phyloP scores from a whole-genome alignment of 73 alveolate species.

The Urostyla sp. region DNA sequence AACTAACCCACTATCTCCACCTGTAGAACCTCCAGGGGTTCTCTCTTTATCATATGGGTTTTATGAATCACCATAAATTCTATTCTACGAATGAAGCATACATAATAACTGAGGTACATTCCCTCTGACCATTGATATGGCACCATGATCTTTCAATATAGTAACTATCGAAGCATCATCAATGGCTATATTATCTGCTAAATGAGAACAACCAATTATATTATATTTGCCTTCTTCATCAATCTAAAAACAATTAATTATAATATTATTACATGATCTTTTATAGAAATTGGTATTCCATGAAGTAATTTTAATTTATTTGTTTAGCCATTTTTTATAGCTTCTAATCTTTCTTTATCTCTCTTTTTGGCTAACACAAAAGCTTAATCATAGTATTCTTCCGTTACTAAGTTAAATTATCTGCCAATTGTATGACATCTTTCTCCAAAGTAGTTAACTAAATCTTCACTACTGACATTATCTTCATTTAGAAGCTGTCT shows the following conservation, averaged over 20 bases:
- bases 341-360: constrained; percentile 37
- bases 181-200: not conserved
- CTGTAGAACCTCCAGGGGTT: constrained; percentile 87
- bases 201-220: constrained; percentile 9
- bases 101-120: constrained; percentile 75
- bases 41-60: constrained; percentile 82
- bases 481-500: constrained; percentile 4
- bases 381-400: constrained; percentile 61
- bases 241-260: not conserved
- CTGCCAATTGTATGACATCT: constrained; percentile 61
- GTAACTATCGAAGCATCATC: constrained; percentile 65
- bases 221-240: not conserved
- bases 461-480: constrained; percentile 36
- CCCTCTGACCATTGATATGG: constrained; percentile 79
- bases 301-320: constrained; percentile 27
- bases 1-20: constrained; percentile 87
- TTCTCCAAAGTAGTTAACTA: constrained; percentile 32
- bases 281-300: constrained; percentile 44
- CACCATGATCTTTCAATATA: constrained; percentile 75
- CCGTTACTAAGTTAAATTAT: constrained; percentile 45
- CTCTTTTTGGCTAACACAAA: constrained; percentile 34
- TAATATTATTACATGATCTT: not conserved
- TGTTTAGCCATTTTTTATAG: not conserved
- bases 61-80: constrained; percentile 73
- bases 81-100: constrained; percentile 75